Conservation (phyloP, 768 basidiomycete species). For the Lyophyllum atratum region DNA sequence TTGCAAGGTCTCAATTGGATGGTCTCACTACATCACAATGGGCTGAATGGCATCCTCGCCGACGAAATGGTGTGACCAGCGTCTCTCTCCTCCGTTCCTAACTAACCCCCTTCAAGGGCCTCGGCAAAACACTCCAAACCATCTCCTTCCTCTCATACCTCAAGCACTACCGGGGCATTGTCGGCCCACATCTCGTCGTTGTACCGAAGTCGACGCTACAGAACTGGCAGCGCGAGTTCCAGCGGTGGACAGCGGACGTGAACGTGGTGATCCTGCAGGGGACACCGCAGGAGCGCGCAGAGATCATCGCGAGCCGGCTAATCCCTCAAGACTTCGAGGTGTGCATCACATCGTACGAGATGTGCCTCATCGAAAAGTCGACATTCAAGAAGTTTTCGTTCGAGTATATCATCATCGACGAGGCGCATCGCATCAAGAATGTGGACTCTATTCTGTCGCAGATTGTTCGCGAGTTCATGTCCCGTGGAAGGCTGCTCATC, state of each 20-base stretch:
- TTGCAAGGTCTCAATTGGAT: constrained; percentile 97
- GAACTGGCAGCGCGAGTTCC: constrained; percentile 96
- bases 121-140: constrained; percentile 97
- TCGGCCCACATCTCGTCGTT: constrained; percentile 91
- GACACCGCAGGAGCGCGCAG: constrained; percentile 85
- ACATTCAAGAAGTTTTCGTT: constrained; percentile 93
- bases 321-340: constrained; percentile 91
- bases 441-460: constrained; percentile 94
- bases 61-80: constrained; percentile 80
- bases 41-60: constrained; percentile 94
- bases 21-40: constrained; percentile 94
- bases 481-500: constrained; percentile 88
- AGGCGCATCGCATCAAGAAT: constrained; percentile 99
- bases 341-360: constrained; percentile 95
- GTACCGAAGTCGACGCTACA: constrained; percentile 99
- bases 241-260: constrained; percentile 88
- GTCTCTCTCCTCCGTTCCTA: neutral
- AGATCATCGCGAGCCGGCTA: constrained; percentile 75
- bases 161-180: constrained; percentile 73
- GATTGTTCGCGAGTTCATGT: constrained; percentile 89
- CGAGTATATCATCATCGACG: constrained; percentile 98
- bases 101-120: constrained; percentile 55
- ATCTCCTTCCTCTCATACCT: constrained; percentile 97
- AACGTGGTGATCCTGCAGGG: constrained; percentile 82
- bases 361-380: constrained; percentile 94